A percentile compares a stretch with the other conserved stretches of the same genome.
Conservation (phyloP, 2,329 filamentous ascomycete species). For the Talaromyces atroroseus region DNA sequence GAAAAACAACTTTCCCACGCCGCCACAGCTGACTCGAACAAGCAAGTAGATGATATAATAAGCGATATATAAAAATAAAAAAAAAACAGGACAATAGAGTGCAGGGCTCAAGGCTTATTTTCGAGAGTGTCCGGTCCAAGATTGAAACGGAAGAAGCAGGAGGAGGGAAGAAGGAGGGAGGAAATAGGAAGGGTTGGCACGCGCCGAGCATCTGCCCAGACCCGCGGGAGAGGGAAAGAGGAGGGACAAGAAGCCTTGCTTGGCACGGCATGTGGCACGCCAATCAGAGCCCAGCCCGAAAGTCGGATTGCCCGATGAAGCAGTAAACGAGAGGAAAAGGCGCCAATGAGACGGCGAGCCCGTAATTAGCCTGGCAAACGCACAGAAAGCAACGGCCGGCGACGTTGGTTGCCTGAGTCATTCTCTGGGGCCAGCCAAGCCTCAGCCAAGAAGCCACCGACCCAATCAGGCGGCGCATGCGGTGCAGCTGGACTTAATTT, state of each 20-base stretch:
- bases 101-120: too few relatives aligned
- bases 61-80: neutral
- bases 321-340: too few relatives aligned
- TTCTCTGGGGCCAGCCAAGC: constrained; percentile 8
- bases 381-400: neutral
- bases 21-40: neutral
- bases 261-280: constrained; percentile 9
- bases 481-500: too few relatives aligned
- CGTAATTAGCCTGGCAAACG: neutral
- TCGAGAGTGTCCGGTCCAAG: too few relatives aligned
- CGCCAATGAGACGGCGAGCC: neutral
- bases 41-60: too few relatives aligned
- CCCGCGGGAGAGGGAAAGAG: constrained; percentile 29
- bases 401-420: neutral
- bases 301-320: too few relatives aligned
- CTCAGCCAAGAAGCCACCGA: constrained; percentile 5
- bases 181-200: constrained; percentile 17
- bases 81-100: neutral
- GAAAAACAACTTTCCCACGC: neutral
- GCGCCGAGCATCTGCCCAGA: constrained; percentile 33
- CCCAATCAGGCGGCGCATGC: too few relatives aligned
- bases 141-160: neutral
- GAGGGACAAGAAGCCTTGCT: constrained; percentile 31
- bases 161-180: constrained; percentile 9
- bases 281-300: constrained; percentile 12